phyloP scores from a whole-genome alignment of 73 alveolate species.

The Paramecium sonneborni region DNA sequence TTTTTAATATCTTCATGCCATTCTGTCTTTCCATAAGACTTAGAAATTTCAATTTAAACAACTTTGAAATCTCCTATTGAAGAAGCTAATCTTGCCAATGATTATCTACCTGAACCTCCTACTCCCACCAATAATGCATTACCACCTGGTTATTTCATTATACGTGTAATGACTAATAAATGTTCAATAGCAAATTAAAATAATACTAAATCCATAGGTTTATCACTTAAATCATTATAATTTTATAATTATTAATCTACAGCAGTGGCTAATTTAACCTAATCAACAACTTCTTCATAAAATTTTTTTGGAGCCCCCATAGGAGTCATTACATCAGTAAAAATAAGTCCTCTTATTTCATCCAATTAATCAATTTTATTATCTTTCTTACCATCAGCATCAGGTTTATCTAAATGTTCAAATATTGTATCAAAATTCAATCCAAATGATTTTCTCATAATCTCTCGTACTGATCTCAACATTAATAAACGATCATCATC shows the following conservation, averaged over 20 bases:
- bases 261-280: constrained; percentile 82
- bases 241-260: constrained; percentile 85
- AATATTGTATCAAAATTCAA: constrained; percentile 90
- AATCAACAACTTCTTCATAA: constrained; percentile 88
- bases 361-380: constrained; percentile 93
- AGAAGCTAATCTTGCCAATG: constrained; percentile 96
- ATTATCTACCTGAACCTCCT: constrained; percentile 99
- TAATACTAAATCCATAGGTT: constrained; percentile 97
- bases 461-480: constrained; percentile 93
- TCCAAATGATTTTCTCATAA: constrained; percentile 92
- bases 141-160: constrained; percentile 98
- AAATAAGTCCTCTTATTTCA: constrained; percentile 94
- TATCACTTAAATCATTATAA: constrained; percentile 76
- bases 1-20: constrained; percentile 99
- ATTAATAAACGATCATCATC: constrained; percentile 98
- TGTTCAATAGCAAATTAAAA: constrained; percentile 99
- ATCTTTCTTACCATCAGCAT: constrained; percentile 86
- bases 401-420: constrained; percentile 71
- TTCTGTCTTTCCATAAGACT: constrained; percentile 95
- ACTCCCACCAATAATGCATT: constrained; percentile 99
- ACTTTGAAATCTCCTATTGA: constrained; percentile 94
- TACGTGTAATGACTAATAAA: constrained; percentile 95
- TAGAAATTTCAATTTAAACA: constrained; percentile 97
- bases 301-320: constrained; percentile 87
- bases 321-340: constrained; percentile 91